Evolutionary conservation across 1,139 yeast genomes (phyloP), one percentile per base, ranked within the genome.

Genomic region (Nakaseomyces kungkrabaensis): DNA sequence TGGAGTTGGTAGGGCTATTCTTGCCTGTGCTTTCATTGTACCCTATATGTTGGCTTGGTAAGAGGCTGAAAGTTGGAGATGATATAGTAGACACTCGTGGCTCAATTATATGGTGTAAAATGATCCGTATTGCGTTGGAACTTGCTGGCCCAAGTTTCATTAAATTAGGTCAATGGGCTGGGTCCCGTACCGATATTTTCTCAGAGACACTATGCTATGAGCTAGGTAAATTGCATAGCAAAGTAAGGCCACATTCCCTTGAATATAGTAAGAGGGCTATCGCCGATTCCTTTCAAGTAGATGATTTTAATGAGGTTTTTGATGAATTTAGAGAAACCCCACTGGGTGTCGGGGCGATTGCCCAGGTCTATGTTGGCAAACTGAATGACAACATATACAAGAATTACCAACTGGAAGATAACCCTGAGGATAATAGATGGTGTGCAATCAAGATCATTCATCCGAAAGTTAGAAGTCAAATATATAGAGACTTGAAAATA

Each of bases 151-250:
- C 98, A 1, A 84, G 96, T 5, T 92, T 92, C 67, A 87, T 92
- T 54, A 92, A 92, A 67, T 75, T 92, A 55, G 98, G 97, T 4
- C 98, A 94, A 72, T 92, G 99, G 99, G 98, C 98, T 0, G 97
- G 97, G 3, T 85, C 96, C n/a, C 77, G 99, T 68, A 86, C 96
- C 0, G 99, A 92, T 67, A 85, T 92, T 41, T 90, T 92, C 68
- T 85, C 96, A 2, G 72, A 72, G 48, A 87, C 78, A 46, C 69
- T 92, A 68, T 92, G 98, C 66, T 78, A 78, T 26, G 92, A 86
- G 61, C 70, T 92, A 60, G 79, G 88, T 3, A 71, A 78, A 37
- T 71, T 92, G 50, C 98, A 92, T 65, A 86, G 96, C 11, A 81
- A 87, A 63, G 90, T 92, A 11, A 79, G 77, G 52, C 76, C 86